Base-by-base conservation (phyloP, 75 land plant species). In the Sequoia sempervirens region DNA sequence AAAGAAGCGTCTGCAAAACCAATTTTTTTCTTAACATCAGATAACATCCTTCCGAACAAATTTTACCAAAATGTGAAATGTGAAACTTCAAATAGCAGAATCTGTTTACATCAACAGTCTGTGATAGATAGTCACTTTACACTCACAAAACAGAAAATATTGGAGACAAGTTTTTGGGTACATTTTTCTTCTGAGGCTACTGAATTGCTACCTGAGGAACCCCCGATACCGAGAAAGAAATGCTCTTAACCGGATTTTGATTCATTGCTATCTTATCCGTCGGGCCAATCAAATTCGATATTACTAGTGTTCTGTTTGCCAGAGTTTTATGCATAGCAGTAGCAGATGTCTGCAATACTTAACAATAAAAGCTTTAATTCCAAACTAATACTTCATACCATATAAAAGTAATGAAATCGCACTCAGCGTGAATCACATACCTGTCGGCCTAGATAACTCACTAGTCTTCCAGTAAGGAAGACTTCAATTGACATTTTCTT, bases 231-330 rank as follows among this genome's bases (percentile, higher is more conserved):
- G 85, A 81, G 83, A 88, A 90, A 72, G 86, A 86, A n/a, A 90
- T 41, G 74, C 83, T 86, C 50, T 79, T 83, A 43, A 85, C 30
- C 1, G 89, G 88, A 66, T 79, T 81, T 47, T 76, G 36, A 47
- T 83, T 86, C 0, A 90, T 79, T 20, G 82, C 61, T 85, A 90
- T 86, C 41, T 81, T 43, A 23, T 90, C 92, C 61, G 69, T 73
- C 58, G 91, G 91, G 2, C 89, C 91, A 1, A 85, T 84, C 79
- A 88, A 2, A 78, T 90, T 90, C 36, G 91, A 86, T 15, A 90
- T 86, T 2, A 80, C 53, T 86, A 86, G 73, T 83, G 84, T 90
- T 23, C 87, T 79, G 69, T 90, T 90, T 82, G 78, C 83, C 7
- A 90, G 18, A 3, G 89, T 87, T 0, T 73, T 15, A 73, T 86